Conservation (phyloP, 768 basidiomycete species). For the Leccinellum luteum region DNA sequence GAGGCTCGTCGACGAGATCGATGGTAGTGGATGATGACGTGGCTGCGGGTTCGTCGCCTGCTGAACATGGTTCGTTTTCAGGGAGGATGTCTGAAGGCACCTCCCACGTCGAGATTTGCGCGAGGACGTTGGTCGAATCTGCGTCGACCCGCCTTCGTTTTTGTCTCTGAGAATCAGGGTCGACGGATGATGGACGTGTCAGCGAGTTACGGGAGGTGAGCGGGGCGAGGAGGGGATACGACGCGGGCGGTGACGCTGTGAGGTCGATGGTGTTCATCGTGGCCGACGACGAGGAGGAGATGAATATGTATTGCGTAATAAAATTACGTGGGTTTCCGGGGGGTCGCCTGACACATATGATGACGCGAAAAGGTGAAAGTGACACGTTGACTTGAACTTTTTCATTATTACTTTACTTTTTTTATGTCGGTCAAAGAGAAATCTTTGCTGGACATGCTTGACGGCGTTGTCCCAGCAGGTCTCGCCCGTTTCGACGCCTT, state of each 20-base stretch:
- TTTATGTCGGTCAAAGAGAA: constrained; percentile 8
- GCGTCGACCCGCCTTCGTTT: constrained; percentile 10
- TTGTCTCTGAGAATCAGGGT: constrained; percentile 9
- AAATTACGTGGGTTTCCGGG: constrained; percentile 8
- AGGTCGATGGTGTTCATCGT: constrained; percentile 23
- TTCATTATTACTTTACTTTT: not conserved
- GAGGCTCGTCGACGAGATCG: constrained; percentile 2
- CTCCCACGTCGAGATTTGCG: constrained; percentile 23
- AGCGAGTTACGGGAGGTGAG: not conserved
- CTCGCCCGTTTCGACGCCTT: constrained; percentile 82
- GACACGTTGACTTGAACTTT: constrained; percentile 12
- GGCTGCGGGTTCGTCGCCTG: not conserved
- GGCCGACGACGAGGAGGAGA: constrained; percentile 12
- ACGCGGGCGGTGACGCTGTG: constrained; percentile 1
- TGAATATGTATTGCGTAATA: constrained; percentile 22
- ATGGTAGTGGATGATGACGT: not conserved
- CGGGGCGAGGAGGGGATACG: not conserved
- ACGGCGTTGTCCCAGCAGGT: constrained; percentile 49
- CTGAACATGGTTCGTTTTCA: not conserved
- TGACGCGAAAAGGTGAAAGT: not conserved
- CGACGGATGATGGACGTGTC: not conserved
- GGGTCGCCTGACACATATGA: constrained; percentile 11
- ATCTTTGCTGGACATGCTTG: constrained; percentile 59
- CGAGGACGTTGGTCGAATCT: not conserved
- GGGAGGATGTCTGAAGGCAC: constrained; percentile 12